Evolutionary conservation across 768 basidiomycete species (phyloP), one percentile per base, ranked within the genome.

Genomic region (Amanita muscaria): DNA sequence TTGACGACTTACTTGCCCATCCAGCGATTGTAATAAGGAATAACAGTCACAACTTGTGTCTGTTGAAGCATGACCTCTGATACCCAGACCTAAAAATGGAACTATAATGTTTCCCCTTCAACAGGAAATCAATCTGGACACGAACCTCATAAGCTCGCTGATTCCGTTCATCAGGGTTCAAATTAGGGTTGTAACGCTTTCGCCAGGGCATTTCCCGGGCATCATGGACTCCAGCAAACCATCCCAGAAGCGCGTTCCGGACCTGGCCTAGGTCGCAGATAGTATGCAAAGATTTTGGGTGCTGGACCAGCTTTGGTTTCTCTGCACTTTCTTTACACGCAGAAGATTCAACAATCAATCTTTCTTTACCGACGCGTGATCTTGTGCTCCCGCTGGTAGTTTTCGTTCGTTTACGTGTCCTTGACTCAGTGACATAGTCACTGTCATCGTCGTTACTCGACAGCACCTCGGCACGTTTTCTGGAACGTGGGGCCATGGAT

Each of bases 21-120:
- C 91, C 91, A 98, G 18, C 74, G 73, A 42, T 77, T 80, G 61
- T 88, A 98, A 63, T 96, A 98, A 1, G 87, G 87, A 53, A 93
- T 90, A n/a, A 94, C 91, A 1, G 90, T 91, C 4, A 64, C 73
- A 25, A 96, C 92, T 60, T 94, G 91, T 0, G 93, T 97, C 63
- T 98, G 93, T 61, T 98, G 93, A 2, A 93, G 71, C 93, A 96
- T 96, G 46, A 96, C 82, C 64, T 97, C 90, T 11, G 83, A 88
- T 18, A 91, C 72, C 86, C 88, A 89, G 19, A 90, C 85, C 87
- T 87, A 52, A 12, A 22, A 19, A 42, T 25, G 42, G 18, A 16
- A 47, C 31, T 22, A 24, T 33, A 32, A 35, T 30, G 23, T 37
- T 27, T 1, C 9, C 15, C 34, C 14, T 12, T 25, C 14, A 15